Conservation (phyloP, 208 protist genomes). For the Crithidia thermophila region DNA sequence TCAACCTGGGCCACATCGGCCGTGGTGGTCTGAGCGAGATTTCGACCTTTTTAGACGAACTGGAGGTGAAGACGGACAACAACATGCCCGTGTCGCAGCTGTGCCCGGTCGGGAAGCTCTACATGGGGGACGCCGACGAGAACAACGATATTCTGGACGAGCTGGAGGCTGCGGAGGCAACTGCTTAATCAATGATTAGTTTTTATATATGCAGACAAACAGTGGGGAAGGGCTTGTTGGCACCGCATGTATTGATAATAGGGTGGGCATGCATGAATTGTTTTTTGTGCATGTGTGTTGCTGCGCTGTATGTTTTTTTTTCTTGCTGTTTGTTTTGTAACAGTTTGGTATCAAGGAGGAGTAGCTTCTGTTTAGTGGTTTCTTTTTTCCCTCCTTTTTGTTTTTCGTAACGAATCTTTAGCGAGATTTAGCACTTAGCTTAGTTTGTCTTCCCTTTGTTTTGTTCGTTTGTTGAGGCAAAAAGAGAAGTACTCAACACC, state of each 20-base stretch:
- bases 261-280: conserved; percentile 1
- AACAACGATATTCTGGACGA: conserved; percentile 73
- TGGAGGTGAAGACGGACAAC: conserved; percentile 92
- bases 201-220: no score
- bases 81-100: conserved; percentile 90
- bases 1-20: conserved; percentile 95
- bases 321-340: no score
- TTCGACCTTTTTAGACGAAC: conserved; percentile 91
- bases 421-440: conserved; percentile 14
- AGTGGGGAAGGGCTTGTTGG: no score
- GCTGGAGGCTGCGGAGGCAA: conserved; percentile 44
- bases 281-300: background rate
- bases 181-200: no score
- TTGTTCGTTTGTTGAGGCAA: no score
- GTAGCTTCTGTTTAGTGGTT: background rate
- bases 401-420: background rate
- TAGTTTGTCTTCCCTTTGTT: conserved; percentile 1
- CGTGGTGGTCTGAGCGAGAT: conserved; percentile 95
- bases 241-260: background rate
- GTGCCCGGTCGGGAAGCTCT: conserved; percentile 84
- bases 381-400: background rate
- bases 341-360: background rate
- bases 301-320: no score
- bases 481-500: no score
- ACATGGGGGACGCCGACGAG: conserved; percentile 84